phyloP scores from a whole-genome alignment of 2,329 filamentous ascomycete species.

The Penicillium sp. region DNA sequence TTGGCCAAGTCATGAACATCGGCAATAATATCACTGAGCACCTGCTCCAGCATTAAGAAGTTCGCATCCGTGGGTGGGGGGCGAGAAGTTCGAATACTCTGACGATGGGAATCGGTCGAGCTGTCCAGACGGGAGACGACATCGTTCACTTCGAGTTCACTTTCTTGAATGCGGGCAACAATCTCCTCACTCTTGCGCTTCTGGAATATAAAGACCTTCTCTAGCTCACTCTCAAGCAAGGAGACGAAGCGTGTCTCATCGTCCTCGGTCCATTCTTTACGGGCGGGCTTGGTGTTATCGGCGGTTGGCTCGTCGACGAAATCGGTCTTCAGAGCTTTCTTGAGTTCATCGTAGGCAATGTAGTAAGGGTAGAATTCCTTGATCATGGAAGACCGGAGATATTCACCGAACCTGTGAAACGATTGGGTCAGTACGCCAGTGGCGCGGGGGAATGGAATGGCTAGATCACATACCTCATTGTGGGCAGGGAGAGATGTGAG shows the following conservation, averaged over 20 bases:
- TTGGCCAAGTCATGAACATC: slow-evolving; percentile 98
- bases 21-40: slow-evolving; percentile 95
- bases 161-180: slow-evolving; percentile 79
- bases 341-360: slow-evolving; percentile 94
- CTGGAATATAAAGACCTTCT: slow-evolving; percentile 97
- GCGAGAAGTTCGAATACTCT: slow-evolving; percentile 24
- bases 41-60: slow-evolving; percentile 89
- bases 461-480: slow-evolving; percentile 16
- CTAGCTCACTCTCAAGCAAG: slow-evolving; percentile 84
- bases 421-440: slow-evolving; percentile 9
- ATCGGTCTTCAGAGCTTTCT: slow-evolving; percentile 75
- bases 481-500: slow-evolving; percentile 5
- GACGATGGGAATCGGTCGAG: slow-evolving; percentile 45
- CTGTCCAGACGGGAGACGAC: slow-evolving; percentile 71
- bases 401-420: slow-evolving; percentile 75
- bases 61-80: slow-evolving; percentile 74
- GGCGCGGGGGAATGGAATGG: slow-evolving; percentile 3
- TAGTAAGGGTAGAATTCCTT: slow-evolving; percentile 98
- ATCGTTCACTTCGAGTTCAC: slow-evolving; percentile 84
- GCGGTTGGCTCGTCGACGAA: slow-evolving; percentile 53
- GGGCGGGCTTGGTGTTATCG: slow-evolving; percentile 47
- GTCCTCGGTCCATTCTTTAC: slow-evolving; percentile 79
- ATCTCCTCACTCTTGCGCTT: slow-evolving; percentile 97
- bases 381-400: slow-evolving; percentile 92
- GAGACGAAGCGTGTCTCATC: slow-evolving; percentile 87